Conservation (phyloP, 2,329 filamentous ascomycete species). For the Endocalyx cinctus region DNA sequence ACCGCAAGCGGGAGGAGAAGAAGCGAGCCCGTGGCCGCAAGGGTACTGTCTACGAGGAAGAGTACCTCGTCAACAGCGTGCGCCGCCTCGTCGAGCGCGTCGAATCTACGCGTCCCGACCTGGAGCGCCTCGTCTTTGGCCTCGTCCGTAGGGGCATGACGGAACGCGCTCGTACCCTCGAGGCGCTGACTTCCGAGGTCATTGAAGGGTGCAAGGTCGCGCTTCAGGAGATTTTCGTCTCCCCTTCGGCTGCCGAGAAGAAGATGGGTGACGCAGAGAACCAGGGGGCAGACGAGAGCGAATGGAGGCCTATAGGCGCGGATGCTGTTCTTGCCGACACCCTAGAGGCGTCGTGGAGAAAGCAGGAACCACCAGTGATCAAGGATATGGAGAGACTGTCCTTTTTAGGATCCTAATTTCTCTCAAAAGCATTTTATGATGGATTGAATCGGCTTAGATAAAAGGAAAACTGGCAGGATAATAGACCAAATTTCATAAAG, state of each 20-base stretch:
- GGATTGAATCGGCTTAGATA: too few species aligned
- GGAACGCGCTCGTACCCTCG: conserved; percentile 76
- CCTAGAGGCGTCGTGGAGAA: conserved; percentile 40
- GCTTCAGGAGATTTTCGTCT: conserved; percentile 64
- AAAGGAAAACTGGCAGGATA: too few species aligned
- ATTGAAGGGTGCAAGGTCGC: conserved; percentile 63
- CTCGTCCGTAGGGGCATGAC: conserved; percentile 78
- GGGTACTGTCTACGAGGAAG: conserved; percentile 95
- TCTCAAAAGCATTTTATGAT: too few species aligned
- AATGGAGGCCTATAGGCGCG: conserved; percentile 38
- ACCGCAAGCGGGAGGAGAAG: conserved; percentile 83
- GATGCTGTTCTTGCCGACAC: conserved; percentile 50
- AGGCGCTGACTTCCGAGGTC: conserved; percentile 70
- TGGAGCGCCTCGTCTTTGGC: conserved; percentile 69
- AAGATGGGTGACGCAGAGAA: conserved; percentile 12
- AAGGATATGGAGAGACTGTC: conserved; percentile 44
- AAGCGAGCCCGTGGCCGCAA: conserved; percentile 94
- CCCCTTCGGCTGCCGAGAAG: conserved; percentile 14
- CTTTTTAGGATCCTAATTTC: conserved; percentile 43
- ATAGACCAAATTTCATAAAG: too few species aligned
- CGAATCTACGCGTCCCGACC: conserved; percentile 67
- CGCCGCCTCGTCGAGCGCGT: conserved; percentile 78
- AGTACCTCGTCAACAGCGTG: conserved; percentile 89
- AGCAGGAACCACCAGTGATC: conserved; percentile 45
- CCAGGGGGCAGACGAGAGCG: conserved; percentile 24